These are phyloP conservation scores for Gossypium trilobum DNA, from an alignment of 441 rosid species.

Conservation along the genomic window DNA sequence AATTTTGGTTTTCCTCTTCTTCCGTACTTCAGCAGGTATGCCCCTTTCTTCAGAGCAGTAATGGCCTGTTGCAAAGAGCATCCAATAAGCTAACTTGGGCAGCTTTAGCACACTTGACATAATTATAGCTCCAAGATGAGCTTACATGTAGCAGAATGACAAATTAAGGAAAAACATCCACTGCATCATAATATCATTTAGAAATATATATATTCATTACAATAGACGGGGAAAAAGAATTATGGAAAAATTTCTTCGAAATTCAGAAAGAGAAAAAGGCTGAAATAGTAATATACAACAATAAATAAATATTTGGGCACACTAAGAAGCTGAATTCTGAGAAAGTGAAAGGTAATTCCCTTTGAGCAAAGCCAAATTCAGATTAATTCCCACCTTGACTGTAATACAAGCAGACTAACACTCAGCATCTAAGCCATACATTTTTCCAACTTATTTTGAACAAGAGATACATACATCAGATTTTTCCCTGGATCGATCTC, in stretches of 20 bases:
- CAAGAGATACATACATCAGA: not conserved
- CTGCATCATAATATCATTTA: not conserved
- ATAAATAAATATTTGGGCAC: not conserved
- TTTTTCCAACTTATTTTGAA: not conserved
- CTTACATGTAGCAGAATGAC: conserved; percentile 2
- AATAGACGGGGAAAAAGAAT: not conserved
- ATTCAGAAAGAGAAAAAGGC: not conserved
- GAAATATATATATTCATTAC: not conserved
- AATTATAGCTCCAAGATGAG: conserved; percentile 13
- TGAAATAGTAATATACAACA: not conserved
- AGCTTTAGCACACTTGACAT: conserved; percentile 20
- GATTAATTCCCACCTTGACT: not conserved
- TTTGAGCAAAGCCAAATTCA: not conserved
- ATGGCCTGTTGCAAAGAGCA: conserved; percentile 66
- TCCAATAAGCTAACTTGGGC: conserved; percentile 25
- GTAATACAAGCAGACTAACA: not conserved
- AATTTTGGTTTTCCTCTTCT: conserved; percentile 96
- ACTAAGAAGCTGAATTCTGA: not conserved
- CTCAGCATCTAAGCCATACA: not conserved
- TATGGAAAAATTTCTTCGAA: not conserved
- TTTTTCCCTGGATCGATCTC: not conserved
- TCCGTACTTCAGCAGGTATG: conserved; percentile 90
- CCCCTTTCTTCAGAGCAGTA: conserved; percentile 89
- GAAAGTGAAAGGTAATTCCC: not conserved
- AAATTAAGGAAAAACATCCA: conserved; percentile 6